These are phyloP conservation scores for Penicillium desertorum DNA, from an alignment of 495 filamentous ascomycete genomes.

Conservation along the genomic window DNA sequence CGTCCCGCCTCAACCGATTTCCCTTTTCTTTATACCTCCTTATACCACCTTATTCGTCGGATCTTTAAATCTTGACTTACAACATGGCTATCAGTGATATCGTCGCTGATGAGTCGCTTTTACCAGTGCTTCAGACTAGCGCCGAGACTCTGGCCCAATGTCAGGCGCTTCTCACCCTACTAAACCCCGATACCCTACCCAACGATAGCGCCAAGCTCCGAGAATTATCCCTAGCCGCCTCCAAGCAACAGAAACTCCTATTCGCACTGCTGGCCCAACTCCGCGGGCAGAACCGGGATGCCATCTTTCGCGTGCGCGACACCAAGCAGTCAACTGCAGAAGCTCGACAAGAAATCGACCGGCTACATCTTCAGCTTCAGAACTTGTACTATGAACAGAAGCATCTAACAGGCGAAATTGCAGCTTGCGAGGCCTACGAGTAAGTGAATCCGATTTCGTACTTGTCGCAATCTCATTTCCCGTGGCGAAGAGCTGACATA, in stretches of 20 bases:
- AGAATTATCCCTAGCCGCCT: conserved; percentile 60
- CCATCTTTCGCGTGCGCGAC: conserved; percentile 74
- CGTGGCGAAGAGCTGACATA: conserved; percentile 18
- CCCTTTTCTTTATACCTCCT: not conserved
- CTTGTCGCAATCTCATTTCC: not conserved
- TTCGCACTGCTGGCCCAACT: conserved; percentile 77
- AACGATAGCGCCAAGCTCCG: conserved; percentile 36
- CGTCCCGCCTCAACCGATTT: conserved; percentile 7
- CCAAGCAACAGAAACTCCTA: conserved; percentile 76
- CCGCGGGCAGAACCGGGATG: conserved; percentile 77
- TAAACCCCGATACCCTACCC: conserved; percentile 49
- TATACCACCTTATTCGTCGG: conserved; percentile 1
- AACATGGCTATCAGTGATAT: conserved; percentile 57
- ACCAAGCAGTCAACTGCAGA: conserved; percentile 87
- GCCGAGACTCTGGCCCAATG: conserved; percentile 71
- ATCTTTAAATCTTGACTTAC: conserved; percentile 5
- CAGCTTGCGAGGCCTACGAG: conserved; percentile 89
- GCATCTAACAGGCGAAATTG: conserved; percentile 85
- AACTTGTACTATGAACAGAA: conserved; percentile 96
- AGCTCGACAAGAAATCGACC: conserved; percentile 85
- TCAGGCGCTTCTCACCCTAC: conserved; percentile 62
- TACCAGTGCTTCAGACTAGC: conserved; percentile 68
- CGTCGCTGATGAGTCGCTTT: conserved; percentile 68
- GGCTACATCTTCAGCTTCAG: conserved; percentile 86
- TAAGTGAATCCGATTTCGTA: conserved; percentile 48